Percentiles rank a stretch among this genome's conserved stretches.
Conservation (phyloP, 1,284 basidiomycete genomes). For the Cutaneotrichosporon sp. region DNA sequence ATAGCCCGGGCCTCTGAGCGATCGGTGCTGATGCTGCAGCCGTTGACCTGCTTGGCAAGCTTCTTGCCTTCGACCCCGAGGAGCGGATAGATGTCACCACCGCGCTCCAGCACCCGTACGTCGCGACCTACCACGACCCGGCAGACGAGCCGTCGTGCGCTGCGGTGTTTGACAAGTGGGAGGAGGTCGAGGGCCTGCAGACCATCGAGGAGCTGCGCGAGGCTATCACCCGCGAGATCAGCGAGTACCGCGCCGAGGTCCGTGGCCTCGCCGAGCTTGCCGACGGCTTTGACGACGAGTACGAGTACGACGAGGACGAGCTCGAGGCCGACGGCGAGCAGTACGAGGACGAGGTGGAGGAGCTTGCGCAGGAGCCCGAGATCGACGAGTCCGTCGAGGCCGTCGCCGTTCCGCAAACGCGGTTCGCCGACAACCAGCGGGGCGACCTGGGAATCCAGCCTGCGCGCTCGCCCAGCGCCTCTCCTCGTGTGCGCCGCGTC, state of each 20-base stretch:
- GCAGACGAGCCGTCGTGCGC: slow-evolving; percentile 81
- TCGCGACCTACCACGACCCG: slow-evolving; percentile 85
- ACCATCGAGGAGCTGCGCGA: slow-evolving; percentile 77
- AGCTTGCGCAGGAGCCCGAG: not conserved
- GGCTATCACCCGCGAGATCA: slow-evolving; percentile 78
- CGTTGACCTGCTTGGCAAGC: slow-evolving; percentile 77
- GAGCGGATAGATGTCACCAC: slow-evolving; percentile 75
- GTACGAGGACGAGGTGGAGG: not conserved
- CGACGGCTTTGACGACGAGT: slow-evolving; percentile 23
- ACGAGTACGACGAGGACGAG: slow-evolving; percentile 14
- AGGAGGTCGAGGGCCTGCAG: slow-evolving; percentile 74
- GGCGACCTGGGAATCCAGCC: not conserved
- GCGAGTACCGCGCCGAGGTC: slow-evolving; percentile 80
- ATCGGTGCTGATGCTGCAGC: slow-evolving; percentile 57
- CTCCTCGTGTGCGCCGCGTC: slow-evolving; percentile 1
- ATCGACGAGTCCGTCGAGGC: not conserved
- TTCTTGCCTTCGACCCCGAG: slow-evolving; percentile 87
- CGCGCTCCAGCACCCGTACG: slow-evolving; percentile 88
- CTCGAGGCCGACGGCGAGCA: slow-evolving; percentile 8
- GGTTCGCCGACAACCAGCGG: not conserved
- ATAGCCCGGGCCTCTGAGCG: not conserved
- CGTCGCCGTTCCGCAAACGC: not conserved
- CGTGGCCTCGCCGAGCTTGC: slow-evolving; percentile 54
- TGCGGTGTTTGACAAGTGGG: slow-evolving; percentile 77
- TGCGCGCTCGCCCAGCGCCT: not conserved